Evolutionary conservation across 495 filamentous ascomycete genomes (phyloP).

Genomic region (Corynascus novoguineensis): DNA sequence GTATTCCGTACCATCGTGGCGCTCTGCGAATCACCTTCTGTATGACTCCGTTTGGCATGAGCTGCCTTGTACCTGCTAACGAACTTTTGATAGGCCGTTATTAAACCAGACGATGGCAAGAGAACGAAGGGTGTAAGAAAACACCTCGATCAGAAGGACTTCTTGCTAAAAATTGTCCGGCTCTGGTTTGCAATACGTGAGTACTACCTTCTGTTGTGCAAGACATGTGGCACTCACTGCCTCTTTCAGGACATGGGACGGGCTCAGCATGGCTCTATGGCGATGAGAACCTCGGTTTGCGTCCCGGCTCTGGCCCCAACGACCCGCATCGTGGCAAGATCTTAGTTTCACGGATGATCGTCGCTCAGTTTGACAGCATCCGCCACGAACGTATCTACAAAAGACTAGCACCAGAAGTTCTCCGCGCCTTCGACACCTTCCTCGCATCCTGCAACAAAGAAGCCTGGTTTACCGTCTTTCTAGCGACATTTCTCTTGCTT

Average conservation of each 20-base stretch:
- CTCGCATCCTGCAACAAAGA: slow-evolving; percentile 26
- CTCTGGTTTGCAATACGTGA: slow-evolving; percentile 43
- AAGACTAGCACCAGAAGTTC: slow-evolving; percentile 16
- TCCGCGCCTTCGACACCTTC: slow-evolving; percentile 31
- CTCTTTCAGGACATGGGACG: slow-evolving; percentile 19
- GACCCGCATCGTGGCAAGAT: slow-evolving; percentile 26
- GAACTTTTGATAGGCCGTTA: not conserved
- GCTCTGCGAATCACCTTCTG: slow-evolving; percentile 15
- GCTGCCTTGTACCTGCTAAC: not conserved
- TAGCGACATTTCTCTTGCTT: slow-evolving; percentile 36
- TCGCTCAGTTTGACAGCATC: slow-evolving; percentile 46
- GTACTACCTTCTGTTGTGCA: slow-evolving; percentile 7
- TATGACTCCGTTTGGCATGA: slow-evolving; percentile 6
- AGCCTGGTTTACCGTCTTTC: slow-evolving; percentile 39
- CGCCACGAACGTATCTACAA: slow-evolving; percentile 28
- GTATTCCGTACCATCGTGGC: slow-evolving; percentile 23
- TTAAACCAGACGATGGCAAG: not conserved
- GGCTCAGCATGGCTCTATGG: slow-evolving; percentile 37
- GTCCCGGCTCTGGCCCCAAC: slow-evolving; percentile 12
- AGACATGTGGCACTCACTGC: slow-evolving; percentile 1
- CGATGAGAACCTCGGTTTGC: slow-evolving; percentile 31
- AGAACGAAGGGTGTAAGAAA: not conserved
- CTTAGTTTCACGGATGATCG: slow-evolving; percentile 41
- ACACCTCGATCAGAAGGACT: slow-evolving; percentile 13
- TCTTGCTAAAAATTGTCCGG: slow-evolving; percentile 30